Percentiles rank a stretch among this genome's conserved stretches.
Evolutionary conservation across 2,329 filamentous ascomycete species (phyloP).

Genomic region (Pleomassaria siparia): DNA sequence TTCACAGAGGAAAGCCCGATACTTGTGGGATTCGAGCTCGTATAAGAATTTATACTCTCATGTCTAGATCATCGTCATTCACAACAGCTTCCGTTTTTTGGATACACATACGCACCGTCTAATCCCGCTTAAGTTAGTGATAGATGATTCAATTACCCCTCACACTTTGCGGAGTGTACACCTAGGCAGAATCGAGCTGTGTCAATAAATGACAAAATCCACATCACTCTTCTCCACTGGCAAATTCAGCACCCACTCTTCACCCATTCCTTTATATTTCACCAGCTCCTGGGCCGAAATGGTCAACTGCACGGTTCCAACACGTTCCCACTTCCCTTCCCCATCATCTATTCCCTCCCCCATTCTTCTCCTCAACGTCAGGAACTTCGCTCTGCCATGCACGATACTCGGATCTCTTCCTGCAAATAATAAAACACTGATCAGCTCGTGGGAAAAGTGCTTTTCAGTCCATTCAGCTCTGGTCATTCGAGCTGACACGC

Average conservation of each 20-base stretch:
- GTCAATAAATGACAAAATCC: background rate
- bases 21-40: too few relatives aligned
- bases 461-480: slow-evolving; percentile 9
- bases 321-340: slow-evolving; percentile 10
- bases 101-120: too few relatives aligned
- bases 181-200: too few relatives aligned
- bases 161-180: too few relatives aligned
- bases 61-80: too few relatives aligned
- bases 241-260: background rate
- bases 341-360: background rate
- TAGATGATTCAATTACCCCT: too few relatives aligned
- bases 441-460: slow-evolving; percentile 10
- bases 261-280: background rate
- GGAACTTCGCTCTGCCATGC: slow-evolving; percentile 12
- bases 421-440: slow-evolving; percentile 13
- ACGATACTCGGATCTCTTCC: slow-evolving; percentile 6
- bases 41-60: too few relatives aligned
- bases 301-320: slow-evolving; percentile 11
- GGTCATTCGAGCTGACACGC: slow-evolving; percentile 10
- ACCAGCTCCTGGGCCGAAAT: slow-evolving; percentile 1
- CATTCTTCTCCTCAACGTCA: slow-evolving; percentile 9
- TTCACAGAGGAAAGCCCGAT: too few relatives aligned
- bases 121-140: too few relatives aligned
- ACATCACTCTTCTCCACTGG: background rate
- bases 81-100: too few relatives aligned